Conservation (phyloP, 2,329 filamentous ascomycete genomes). For the Aaosphaeria arxii region DNA sequence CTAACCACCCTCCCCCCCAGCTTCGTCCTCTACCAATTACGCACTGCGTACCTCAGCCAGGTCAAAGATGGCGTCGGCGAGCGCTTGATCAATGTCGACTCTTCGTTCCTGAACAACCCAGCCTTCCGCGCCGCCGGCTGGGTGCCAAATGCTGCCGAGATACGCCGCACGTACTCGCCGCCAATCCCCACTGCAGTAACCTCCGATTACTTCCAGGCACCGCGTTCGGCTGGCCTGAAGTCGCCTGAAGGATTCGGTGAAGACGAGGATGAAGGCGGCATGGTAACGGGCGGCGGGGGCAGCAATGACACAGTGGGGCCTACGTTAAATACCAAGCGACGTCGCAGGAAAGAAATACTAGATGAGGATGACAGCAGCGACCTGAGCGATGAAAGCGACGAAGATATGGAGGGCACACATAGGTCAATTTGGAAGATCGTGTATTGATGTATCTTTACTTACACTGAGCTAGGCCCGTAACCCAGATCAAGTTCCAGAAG, state of each 20-base stretch:
- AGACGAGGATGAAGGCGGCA: conserved; percentile 67
- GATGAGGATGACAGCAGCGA: conserved; percentile 86
- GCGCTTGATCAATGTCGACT: conserved; percentile 77
- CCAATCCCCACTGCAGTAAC: conserved; percentile 80
- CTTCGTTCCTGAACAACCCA: conserved; percentile 73
- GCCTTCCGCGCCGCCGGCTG: conserved; percentile 82
- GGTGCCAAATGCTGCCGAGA: conserved; percentile 69
- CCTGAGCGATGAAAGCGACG: conserved; percentile 79
- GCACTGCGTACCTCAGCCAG: conserved; percentile 74
- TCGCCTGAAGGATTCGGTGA: conserved; percentile 59
- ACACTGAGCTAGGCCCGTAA: conserved; percentile 56
- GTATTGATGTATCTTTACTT: not conserved
- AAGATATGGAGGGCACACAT: conserved; percentile 59
- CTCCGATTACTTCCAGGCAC: conserved; percentile 80
- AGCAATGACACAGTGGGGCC: conserved; percentile 67
- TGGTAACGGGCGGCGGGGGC: conserved; percentile 65
- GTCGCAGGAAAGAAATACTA: conserved; percentile 69
- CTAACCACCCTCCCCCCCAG: conserved; percentile 42
- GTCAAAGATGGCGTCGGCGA: conserved; percentile 83
- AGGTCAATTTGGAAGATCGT: conserved; percentile 11
- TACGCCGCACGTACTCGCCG: conserved; percentile 81
- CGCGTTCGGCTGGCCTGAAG: conserved; percentile 55
- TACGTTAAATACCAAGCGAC: conserved; percentile 60
- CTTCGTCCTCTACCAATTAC: conserved; percentile 78
- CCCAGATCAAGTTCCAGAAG: conserved; percentile 94